Evolutionary conservation across 2,329 filamentous ascomycete genomes (phyloP).

Genomic region (Cryphonectria radicalis): DNA sequence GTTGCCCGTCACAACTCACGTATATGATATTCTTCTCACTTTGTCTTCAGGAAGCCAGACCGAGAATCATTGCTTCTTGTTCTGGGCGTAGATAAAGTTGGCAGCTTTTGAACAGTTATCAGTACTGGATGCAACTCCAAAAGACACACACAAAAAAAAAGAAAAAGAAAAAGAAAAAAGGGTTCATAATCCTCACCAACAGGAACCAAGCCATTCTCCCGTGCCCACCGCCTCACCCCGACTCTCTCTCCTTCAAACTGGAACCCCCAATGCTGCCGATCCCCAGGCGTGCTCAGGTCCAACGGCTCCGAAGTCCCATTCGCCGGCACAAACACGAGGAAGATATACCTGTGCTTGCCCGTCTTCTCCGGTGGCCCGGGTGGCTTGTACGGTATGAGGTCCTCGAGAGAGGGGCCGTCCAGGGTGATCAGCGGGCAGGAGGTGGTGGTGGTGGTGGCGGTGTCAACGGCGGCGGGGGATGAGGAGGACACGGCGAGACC

Average conservation of each 20-base stretch:
- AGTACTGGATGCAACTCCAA: constrained; percentile 3
- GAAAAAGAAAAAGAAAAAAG: not conserved
- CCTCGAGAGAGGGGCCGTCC: constrained; percentile 32
- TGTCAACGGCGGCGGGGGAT: not conserved
- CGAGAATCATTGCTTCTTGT: constrained; percentile 42
- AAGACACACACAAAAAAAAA: not conserved
- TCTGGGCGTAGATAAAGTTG: constrained; percentile 48
- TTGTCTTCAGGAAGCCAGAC: not conserved
- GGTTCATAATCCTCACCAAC: constrained; percentile 39
- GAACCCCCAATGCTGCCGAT: constrained; percentile 47
- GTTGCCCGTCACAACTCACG: not conserved
- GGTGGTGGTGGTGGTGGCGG: not conserved
- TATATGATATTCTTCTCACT: not conserved
- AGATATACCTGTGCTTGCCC: constrained; percentile 49
- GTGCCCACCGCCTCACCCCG: constrained; percentile 47
- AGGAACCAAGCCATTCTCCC: constrained; percentile 45
- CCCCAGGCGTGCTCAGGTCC: constrained; percentile 41
- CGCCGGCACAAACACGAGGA: constrained; percentile 44
- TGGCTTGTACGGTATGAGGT: constrained; percentile 47
- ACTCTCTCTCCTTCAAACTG: constrained; percentile 40
- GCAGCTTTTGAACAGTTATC: constrained; percentile 37
- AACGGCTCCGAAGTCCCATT: constrained; percentile 45
- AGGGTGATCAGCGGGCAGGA: not conserved
- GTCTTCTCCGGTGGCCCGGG: constrained; percentile 48
- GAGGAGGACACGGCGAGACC: constrained; percentile 36